A percentile compares a stretch with the other conserved stretches of the same genome.
Evolutionary conservation across 306 rosid genomes (phyloP).

Genomic region (Heteromeles arbutifolia): DNA sequence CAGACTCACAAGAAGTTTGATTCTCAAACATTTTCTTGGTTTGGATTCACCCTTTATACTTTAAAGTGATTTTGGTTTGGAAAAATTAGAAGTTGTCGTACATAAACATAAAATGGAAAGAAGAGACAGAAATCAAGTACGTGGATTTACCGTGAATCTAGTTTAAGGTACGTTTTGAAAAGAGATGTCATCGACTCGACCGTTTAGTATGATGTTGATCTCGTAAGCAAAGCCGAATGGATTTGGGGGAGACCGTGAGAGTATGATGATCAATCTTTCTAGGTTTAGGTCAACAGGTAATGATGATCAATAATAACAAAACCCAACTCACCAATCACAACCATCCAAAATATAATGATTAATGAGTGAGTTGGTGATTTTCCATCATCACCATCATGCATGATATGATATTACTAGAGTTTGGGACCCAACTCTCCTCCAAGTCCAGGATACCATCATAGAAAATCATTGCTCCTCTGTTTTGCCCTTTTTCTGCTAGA

Average conservation of each 20-base stretch:
- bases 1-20: background rate
- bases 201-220: background rate
- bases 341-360: slow-evolving; percentile 44
- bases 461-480: slow-evolving; percentile 21
- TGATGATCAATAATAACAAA: slow-evolving; percentile 10
- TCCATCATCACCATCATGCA: slow-evolving; percentile 2
- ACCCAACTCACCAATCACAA: slow-evolving; percentile 22
- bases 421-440: slow-evolving; percentile 31
- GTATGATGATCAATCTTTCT: background rate
- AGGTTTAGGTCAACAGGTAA: slow-evolving; percentile 15
- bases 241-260: background rate
- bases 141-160: background rate
- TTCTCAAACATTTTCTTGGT: background rate
- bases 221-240: background rate
- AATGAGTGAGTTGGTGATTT: slow-evolving; percentile 17
- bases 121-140: background rate
- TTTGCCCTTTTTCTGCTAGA: background rate
- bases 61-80: background rate
- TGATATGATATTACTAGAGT: background rate
- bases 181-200: background rate
- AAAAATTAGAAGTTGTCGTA: no score
- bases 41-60: no score
- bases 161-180: background rate
- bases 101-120: background rate
- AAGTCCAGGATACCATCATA: slow-evolving; percentile 36